These are phyloP conservation scores for Xanthoconium purpureum DNA, from an alignment of 768 basidiomycete species.

Conservation along the genomic window DNA sequence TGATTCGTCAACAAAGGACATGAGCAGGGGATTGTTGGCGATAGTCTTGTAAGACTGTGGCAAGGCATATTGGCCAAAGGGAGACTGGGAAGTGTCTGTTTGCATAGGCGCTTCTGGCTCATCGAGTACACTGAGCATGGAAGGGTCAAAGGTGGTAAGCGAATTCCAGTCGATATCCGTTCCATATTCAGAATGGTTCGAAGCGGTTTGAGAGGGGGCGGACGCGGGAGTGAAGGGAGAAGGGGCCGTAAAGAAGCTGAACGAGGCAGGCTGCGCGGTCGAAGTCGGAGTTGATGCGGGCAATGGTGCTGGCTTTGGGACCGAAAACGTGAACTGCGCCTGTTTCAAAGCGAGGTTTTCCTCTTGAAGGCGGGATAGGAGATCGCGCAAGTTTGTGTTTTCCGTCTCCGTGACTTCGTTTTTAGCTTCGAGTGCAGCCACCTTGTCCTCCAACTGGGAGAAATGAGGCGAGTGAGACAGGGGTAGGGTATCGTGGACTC, in stretches of 20 bases:
- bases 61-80: conserved; percentile 50
- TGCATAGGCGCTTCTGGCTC: conserved; percentile 58
- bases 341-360: conserved; percentile 85
- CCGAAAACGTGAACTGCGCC: conserved; percentile 77
- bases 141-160: conserved; percentile 67
- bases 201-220: conserved; percentile 33
- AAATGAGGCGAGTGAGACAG: conserved; percentile 7
- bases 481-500: conserved; percentile 33
- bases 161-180: conserved; percentile 59
- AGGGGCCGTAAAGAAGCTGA: conserved; percentile 27
- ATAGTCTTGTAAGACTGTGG: conserved; percentile 65
- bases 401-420: conserved; percentile 69
- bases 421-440: conserved; percentile 81
- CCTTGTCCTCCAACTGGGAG: conserved; percentile 82
- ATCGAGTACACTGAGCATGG: conserved; percentile 61
- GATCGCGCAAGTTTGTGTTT: conserved; percentile 87
- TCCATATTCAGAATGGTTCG: conserved; percentile 19
- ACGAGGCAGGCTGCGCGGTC: conserved; percentile 15
- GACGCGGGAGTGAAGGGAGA: conserved; percentile 22
- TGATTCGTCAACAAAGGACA: conserved; percentile 69
- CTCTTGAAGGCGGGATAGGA: conserved; percentile 77
- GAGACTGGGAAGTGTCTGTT: conserved; percentile 49
- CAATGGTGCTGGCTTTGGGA: conserved; percentile 47
- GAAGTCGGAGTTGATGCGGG: conserved; percentile 25
- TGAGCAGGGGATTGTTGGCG: conserved; percentile 80